Base-by-base conservation (phyloP, 129 eudicot species). In the Escallonia rubra region DNA sequence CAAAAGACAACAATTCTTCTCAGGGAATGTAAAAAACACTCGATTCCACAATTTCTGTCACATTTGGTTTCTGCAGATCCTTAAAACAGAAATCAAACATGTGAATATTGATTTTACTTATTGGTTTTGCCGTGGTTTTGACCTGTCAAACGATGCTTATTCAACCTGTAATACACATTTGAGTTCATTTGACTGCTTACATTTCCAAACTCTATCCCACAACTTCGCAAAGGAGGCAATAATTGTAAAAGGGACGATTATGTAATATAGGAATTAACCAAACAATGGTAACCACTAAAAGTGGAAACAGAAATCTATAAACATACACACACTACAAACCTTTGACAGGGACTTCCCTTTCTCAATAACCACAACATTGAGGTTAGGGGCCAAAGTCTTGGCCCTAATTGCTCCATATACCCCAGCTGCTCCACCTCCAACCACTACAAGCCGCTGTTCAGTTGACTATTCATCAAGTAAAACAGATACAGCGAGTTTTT, bases 351-450 rank as follows among this genome's bases (percentile, higher is more conserved):
- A 95, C 76, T 86, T 89, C 53, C 83, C 96, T 66, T 93, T 93
- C 63, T 93, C 98, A 60, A 93, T 74, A 50, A 93, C 98, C 54
- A 93, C 15, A 44, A 93, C 96, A 13, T 80, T 80, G 39, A 93
- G 91, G 53, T 86, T 58, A 6, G 96, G 98, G 14, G 96, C 96
- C 59, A 93, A 41, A 47, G 90, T 93, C 68, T 93, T 93, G 69
- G 98, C 98, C 82, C 92, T 79, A 67, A 86, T 93, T 60, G 98
- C 96, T 41, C 98, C 95, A 66, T 82, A 93, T 13, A 89, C 77
- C 48, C 98, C 98, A 53, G 98, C 98, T 3, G 98, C 96, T 38
- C 98, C 98, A 34, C 86, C 98, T 3, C 98, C 98, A 46, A 92
- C 90, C 49, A 92, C 96, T 79, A 86, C 77, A 80, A 89, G 70